Base-by-base conservation (phyloP, 768 basidiomycete species). In the Podaxis carcinomalis region DNA sequence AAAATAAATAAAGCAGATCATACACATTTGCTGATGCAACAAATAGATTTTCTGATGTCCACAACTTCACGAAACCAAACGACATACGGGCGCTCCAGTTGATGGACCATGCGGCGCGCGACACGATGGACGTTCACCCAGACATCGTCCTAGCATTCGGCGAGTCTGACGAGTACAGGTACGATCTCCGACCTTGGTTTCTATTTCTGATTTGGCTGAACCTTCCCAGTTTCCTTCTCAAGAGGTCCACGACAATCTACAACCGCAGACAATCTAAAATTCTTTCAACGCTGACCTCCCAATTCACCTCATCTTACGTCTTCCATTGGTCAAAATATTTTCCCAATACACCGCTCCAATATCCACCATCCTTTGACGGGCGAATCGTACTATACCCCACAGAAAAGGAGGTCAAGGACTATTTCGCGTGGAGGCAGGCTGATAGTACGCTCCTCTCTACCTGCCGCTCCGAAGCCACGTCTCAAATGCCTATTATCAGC, bases 81-180 rank as follows among this genome's bases (percentile, higher is more conserved):
- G 97, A 99, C 73, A 72, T 80, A 53, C 84, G 89, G 11, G 97
- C 94, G 0, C 79, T 99, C 5, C 72, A 86, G 63, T 83, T 99
- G 47, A 98, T 98, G 95, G 95, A 99, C 69, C 82, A 84, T 59
- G 93, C 95, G 1, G 97, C 97, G 0, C 79, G 77, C 65, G 78
- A 82, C 51, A 79, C 95, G 46, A 92, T 99, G 92, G 77, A 85
- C 32, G 87, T 89, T 68, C 88, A 89, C 68, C 82, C 84, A 37
- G 95, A 97, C 69, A 84, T 97, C 60, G 77, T 92, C 11, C 80
- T 97, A 19, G 97, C 82, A 0, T 98, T 95, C 70, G 97, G 97
- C 1, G 92, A 99, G 77, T 97, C 95, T 19, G 97, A 99, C 71
- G 97, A 99, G 74, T 98, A 86, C 74, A 97, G 95, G 95, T 90